Base-by-base conservation (phyloP, 2,329 filamentous ascomycete species). In the Pseudogymnoascus pannorum region DNA sequence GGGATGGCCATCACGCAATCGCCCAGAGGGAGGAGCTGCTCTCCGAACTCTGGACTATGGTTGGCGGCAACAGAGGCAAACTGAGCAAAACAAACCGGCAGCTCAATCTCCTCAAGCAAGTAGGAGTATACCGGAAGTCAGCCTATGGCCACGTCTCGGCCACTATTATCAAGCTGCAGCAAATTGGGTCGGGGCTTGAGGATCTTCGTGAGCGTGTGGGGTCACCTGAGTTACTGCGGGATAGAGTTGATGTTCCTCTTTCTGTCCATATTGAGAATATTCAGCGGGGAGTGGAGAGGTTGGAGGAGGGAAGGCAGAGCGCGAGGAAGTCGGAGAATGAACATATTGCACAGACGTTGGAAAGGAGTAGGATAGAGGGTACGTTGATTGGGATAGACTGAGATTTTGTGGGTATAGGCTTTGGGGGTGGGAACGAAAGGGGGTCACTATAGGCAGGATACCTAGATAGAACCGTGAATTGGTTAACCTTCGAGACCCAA, bases 261-360 rank as follows among this genome's bases (percentile, higher is more conserved):
- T 81, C 81, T 58, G 86, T 91, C 42, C 89, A 94, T 70, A 86
- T 94, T 40, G 85, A 91, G 66, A 86, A 85, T 61, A 91, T 94
- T 64, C 80, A 88, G 62, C 77, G 84, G 57, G 87, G 88, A 0
- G 84, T 92, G 1, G 87, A 92, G 72, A 79, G 90, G 64, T 75
- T 94, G 63, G 86, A 90, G 71, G 74, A 76, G 20, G 85, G 86
- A 54, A 78, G 88, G 63, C 79, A 81, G 42, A 81, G 83, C 64
- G 81, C 84, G 16, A 76, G 82, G 60, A 79, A 77, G 29, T 73
- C 83, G 14, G 85, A 89, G 75, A 78, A 84, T 42, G 82, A 87
- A 33, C 75, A 80, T 59, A 75, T 86, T 24, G 74, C 77, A 61
- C 77, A 81, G 67, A 80, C 79, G 2, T 67, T 86, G 60, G 76